phyloP scores from a whole-genome alignment of 139 green algal genomes.

The Raphidocelis subcapitata region DNA sequence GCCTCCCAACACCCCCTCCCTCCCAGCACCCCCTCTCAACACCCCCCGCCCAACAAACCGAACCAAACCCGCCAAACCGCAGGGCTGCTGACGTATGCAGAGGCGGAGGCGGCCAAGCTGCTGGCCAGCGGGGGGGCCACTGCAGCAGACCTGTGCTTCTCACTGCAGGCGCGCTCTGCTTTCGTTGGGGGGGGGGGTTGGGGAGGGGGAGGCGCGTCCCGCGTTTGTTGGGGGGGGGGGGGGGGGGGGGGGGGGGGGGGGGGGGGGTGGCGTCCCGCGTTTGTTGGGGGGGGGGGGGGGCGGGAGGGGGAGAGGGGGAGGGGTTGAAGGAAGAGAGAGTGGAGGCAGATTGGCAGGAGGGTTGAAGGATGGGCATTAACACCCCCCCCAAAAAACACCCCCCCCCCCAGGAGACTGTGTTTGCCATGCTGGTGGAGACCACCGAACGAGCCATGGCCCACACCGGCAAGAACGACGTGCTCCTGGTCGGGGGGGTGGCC shows the following conservation, averaged over 20 bases:
- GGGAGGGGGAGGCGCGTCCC: too few relatives aligned
- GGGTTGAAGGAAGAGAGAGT: too few relatives aligned
- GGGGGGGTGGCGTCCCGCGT: too few relatives aligned
- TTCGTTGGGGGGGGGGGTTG: too few relatives aligned
- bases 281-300: too few relatives aligned
- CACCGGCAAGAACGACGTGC: conserved; percentile 68
- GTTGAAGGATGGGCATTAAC: too few relatives aligned
- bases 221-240: too few relatives aligned
- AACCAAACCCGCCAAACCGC: neutral
- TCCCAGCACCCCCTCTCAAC: too few relatives aligned
- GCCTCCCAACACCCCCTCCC: too few relatives aligned
- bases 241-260: too few relatives aligned
- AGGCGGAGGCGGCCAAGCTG: conserved; percentile 45
- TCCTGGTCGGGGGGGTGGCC: conserved; percentile 91
- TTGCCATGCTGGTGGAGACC: conserved; percentile 95
- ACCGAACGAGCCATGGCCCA: conserved; percentile 94
- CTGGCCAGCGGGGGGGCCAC: conserved; percentile 63
- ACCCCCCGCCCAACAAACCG: neutral
- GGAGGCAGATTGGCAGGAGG: too few relatives aligned
- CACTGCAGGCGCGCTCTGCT: conserved; percentile 55
- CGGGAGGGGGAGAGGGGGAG: too few relatives aligned
- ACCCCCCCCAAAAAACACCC: neutral
- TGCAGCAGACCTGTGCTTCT: conserved; percentile 85
- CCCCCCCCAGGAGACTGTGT: conserved; percentile 79
- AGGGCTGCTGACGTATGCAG: conserved; percentile 76